phyloP scores from a whole-genome alignment of 2,329 filamentous ascomycete species.

The Arthrobotrys megalospora region DNA sequence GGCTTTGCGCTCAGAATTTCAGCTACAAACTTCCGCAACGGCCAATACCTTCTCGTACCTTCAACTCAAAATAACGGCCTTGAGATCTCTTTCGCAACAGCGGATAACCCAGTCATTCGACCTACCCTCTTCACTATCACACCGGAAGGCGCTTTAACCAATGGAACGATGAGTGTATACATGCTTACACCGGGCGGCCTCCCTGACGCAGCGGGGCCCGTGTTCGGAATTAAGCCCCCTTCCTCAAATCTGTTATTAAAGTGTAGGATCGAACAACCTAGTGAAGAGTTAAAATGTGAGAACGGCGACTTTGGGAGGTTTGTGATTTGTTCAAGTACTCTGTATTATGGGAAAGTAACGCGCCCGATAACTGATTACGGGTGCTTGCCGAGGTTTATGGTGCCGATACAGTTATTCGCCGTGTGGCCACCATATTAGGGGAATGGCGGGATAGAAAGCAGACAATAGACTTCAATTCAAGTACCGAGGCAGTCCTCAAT shows the following conservation, averaged over 20 bases:
- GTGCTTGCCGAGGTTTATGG: slow-evolving; percentile 14
- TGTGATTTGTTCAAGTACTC: not conserved
- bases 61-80: not conserved
- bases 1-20: slow-evolving; percentile 2
- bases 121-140: slow-evolving; percentile 12
- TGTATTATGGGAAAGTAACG: not conserved
- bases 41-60: not conserved
- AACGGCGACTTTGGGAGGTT: slow-evolving; percentile 16
- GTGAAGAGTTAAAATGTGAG: slow-evolving; percentile 7
- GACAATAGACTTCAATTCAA: too few relatives aligned
- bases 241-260: slow-evolving; percentile 4
- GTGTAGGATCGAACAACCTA: not conserved
- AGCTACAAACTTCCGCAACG: not conserved
- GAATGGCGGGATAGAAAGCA: too few relatives aligned
- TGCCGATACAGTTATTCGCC: not conserved
- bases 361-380: not conserved
- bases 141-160: not conserved
- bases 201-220: not conserved
- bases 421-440: slow-evolving; percentile 6
- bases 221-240: not conserved
- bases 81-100: not conserved
- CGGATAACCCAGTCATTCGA: not conserved
- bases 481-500: not conserved
- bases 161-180: slow-evolving; percentile 4
- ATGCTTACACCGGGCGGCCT: slow-evolving; percentile 6